Percentiles rank a stretch among this genome's conserved stretches.
These are phyloP conservation scores for Linnemannia hyalina DNA, from an alignment of 192 early-diverging fungal species.

Conservation along the genomic window DNA sequence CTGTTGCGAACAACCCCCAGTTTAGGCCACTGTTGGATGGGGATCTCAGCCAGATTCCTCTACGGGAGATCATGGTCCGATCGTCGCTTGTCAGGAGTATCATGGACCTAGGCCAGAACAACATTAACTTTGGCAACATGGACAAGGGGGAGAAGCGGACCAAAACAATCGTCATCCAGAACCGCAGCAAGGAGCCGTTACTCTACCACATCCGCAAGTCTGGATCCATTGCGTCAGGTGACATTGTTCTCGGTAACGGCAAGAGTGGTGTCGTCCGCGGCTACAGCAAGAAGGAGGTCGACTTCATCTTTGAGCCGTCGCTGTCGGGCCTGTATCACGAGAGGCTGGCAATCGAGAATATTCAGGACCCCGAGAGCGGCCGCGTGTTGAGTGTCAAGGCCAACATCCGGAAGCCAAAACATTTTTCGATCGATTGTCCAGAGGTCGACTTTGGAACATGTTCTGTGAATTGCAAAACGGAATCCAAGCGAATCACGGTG, in stretches of 20 bases:
- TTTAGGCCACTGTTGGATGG: constrained; percentile 79
- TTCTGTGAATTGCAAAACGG: constrained; percentile 65
- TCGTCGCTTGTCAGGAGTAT: constrained; percentile 85
- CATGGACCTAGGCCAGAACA: constrained; percentile 95
- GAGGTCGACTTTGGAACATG: constrained; percentile 84
- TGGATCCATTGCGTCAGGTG: constrained; percentile 94
- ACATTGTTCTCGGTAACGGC: constrained; percentile 84
- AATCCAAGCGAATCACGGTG: constrained; percentile 75
- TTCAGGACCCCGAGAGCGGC: constrained; percentile 86
- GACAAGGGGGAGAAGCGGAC: constrained; percentile 88
- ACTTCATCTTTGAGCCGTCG: constrained; percentile 93
- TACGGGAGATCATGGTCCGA: constrained; percentile 92
- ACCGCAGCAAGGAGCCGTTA: constrained; percentile 90
- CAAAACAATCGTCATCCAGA: constrained; percentile 90
- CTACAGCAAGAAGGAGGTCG: constrained; percentile 92
- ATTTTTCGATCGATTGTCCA: constrained; percentile 84
- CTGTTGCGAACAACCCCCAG: constrained; percentile 77
- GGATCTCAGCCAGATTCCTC: constrained; percentile 74
- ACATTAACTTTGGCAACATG: constrained; percentile 96
- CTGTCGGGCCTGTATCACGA: constrained; percentile 91
- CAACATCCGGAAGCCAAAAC: constrained; percentile 87
- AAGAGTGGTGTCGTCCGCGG: constrained; percentile 90
- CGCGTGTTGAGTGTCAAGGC: constrained; percentile 91
- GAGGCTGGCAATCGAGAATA: constrained; percentile 88
- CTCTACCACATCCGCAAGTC: constrained; percentile 95